Conservation (phyloP, 139 green algal species). For the Zygnema cylindricum region DNA sequence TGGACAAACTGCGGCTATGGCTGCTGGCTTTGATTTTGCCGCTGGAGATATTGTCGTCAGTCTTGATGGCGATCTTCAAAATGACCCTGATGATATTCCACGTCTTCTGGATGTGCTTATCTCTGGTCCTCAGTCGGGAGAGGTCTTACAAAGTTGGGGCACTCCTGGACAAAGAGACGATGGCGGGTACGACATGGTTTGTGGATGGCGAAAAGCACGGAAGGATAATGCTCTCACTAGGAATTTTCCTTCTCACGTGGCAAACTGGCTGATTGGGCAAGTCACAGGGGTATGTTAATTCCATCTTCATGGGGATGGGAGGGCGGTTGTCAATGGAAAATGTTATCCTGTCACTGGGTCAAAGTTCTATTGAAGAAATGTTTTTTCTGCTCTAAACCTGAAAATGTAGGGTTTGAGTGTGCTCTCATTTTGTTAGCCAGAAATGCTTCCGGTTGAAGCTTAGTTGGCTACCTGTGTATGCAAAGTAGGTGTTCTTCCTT, state of each 20-base stretch:
- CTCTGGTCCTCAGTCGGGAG: conserved; percentile 8
- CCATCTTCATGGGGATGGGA: not conserved
- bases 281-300: conserved; percentile 52
- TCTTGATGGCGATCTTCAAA: conserved; percentile 64
- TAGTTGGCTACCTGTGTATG: too few species aligned
- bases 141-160: conserved; percentile 14
- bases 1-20: conserved; percentile 63
- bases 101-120: conserved; percentile 58
- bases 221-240: conserved; percentile 60
- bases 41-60: conserved; percentile 60
- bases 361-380: too few species aligned
- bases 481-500: too few species aligned
- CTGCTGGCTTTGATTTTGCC: conserved; percentile 58
- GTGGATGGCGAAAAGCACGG: conserved; percentile 54
- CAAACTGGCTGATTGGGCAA: conserved; percentile 58
- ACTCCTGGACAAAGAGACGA: conserved; percentile 27
- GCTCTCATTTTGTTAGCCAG: too few species aligned
- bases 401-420: too few species aligned
- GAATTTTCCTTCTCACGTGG: conserved; percentile 57
- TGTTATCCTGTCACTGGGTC: too few species aligned
- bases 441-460: too few species aligned
- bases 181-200: conserved; percentile 65
- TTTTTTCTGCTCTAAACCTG: too few species aligned
- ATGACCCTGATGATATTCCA: conserved; percentile 64
- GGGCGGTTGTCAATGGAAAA: too few species aligned